Base-by-base conservation (phyloP, 1,139 yeast species). In the Taphrina pruni region DNA sequence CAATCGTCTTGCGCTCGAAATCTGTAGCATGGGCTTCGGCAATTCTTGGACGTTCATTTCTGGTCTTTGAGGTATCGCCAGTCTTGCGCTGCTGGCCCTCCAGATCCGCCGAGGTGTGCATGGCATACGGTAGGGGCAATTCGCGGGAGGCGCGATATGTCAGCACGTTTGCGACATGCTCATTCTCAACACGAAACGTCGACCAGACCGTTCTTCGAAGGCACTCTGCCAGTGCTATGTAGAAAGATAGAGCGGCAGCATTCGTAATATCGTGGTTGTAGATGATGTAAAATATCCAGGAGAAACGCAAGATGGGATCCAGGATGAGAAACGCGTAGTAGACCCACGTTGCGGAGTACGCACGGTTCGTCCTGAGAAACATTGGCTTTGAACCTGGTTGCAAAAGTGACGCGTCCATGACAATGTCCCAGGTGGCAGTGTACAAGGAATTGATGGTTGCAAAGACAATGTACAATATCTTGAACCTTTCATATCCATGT, bases 361-460 rank as follows among this genome's bases (percentile, higher is more conserved):
- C 87, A 61, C 93, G 81, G 74, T 90, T 88, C 73, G 46, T 38
- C 26, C 69, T 45, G 70, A 94, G 81, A 61, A 87, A 79, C 70
- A 80, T 80, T 75, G 89, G 81, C 73, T 84, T 83, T 6, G 92
- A 85, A 9, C 83, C 84, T 11, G 72, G 58, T 77, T 92, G 97
- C 70, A 89, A 81, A 74, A 94, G 81, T 0, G 97, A 92, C 93
- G 97, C 95, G 81, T 94, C 99, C 97, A 94, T 91, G 48, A 91
- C 81, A 11, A 95, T 79, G 79, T 94, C 99, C 99, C 99, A 94
- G 9, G 61, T 58, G 41, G 90, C 79, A 39, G 92, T 83, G 75
- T 85, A 86, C 0, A 88, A 70, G 0, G 97, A 87, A 77, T 94
- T 93, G 56, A 90, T 73, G 0, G 84, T 77, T 0, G 97, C 97